A percentile compares a stretch with the other conserved stretches of the same genome.
Conservation (phyloP, 2,329 filamentous ascomycete genomes). For the Teratosphaeria viscida region DNA sequence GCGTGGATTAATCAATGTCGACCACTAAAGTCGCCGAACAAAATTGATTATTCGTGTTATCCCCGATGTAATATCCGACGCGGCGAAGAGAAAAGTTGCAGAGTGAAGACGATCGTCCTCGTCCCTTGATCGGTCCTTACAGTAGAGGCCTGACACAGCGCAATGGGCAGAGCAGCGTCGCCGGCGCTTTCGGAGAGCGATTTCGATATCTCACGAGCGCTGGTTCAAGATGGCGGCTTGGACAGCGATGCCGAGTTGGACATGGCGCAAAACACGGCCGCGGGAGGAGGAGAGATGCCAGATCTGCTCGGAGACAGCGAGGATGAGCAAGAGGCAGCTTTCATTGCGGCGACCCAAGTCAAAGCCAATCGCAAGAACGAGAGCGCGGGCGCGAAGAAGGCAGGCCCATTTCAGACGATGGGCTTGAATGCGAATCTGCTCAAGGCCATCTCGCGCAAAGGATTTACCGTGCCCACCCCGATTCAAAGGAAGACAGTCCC, state of each 20-base stretch:
- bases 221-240: conserved; percentile 51
- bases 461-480: conserved; percentile 89
- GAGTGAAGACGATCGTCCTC: background rate
- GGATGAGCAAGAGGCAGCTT: conserved; percentile 58
- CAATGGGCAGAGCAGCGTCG: conserved; percentile 64
- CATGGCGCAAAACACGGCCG: background rate
- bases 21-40: too few species aligned
- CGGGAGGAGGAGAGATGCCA: conserved; percentile 6
- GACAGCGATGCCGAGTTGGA: conserved; percentile 36
- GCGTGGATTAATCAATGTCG: background rate
- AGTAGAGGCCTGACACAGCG: conserved; percentile 4
- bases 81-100: background rate
- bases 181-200: conserved; percentile 82
- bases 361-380: conserved; percentile 84
- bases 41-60: background rate
- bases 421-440: conserved; percentile 71
- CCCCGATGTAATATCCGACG: background rate
- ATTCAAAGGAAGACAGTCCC: conserved; percentile 97
- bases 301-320: conserved; percentile 27
- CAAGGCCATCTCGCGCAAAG: conserved; percentile 85
- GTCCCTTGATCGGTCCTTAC: background rate
- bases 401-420: conserved; percentile 95
- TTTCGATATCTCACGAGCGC: conserved; percentile 73
- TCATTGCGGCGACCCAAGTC: conserved; percentile 80
- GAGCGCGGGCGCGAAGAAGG: conserved; percentile 73